Evolutionary conservation across 1,284 basidiomycete genomes (phyloP), one percentile per base, ranked within the genome.

Genomic region (Microbotryum silenes-acaulis): DNA sequence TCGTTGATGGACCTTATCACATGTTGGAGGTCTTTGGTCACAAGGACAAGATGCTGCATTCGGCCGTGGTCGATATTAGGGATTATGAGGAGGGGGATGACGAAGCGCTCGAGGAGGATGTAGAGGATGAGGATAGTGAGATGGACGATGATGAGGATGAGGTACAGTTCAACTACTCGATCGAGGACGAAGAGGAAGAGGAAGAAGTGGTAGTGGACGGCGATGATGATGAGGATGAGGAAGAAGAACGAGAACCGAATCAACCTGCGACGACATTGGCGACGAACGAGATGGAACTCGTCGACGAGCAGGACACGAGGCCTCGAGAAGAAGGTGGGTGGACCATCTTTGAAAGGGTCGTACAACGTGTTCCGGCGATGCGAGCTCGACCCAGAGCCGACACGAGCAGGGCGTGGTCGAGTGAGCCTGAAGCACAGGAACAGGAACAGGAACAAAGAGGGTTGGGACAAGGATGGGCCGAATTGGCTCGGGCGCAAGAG

Each of bases 81-180:
- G 37, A 42, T 18, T 57, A 8, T 56, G 18, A 33, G 48, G n/a
- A 44, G 27, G 29, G 8, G 25, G 20, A 29, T n/a, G 31, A 42
- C 9, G 42, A 50, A 33, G 25, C 20, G 16, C 27, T 50, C 23
- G 49, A 55, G 16, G 49, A 56, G 31, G 50, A 33, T 23, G 54
- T 47, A 14, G 48, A 51, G 4, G 55, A 47, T 8, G 33, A 10
- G 25, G 37, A 50, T 23, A 23, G 37, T 7, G 37, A 46, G 25
- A 27, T n/a, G 21, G 56, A 51, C 42, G 56, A 46, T 25, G 56
- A 21, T 5, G 25, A 20, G 48, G 16, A 21, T 10, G 48, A 49
- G 48, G 48, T n/a, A 6, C 14, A n/a, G 48, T 27, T 49, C 14
- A 54, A 61, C 29, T 59, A 61, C 1, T 63, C 63, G 49, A 61